Evolutionary conservation across 176 grass and related monocot genomes (phyloP), one percentile per base, ranked within the genome.

Genomic region (Carex littledalei): DNA sequence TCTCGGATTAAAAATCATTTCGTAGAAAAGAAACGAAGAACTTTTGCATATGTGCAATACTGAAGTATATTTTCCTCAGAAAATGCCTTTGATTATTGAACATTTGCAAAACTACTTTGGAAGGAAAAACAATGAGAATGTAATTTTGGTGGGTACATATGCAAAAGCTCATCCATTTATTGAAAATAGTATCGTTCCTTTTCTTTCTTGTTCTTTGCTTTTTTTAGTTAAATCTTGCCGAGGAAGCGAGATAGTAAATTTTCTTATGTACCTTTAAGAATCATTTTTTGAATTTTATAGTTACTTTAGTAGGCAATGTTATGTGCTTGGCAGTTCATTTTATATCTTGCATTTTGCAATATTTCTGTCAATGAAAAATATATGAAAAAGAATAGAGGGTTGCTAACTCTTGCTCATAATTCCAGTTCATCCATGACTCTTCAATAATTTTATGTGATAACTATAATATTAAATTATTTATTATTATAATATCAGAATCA

Each of bases 91-190:
- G 1, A 50, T 11, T 73, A 73, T 49, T 3, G 9, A 73, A 73
- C 18, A 45, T 72, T 21, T 72, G 3, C 20, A 68, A 18, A 68
- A 67, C 31, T 43, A 41, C 3, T 41, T 37, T 39, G 15, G 35
- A 43, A 70, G 15, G 15, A 3, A 41, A 70, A 8, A 37, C n/a
- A 16, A 41, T 43, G 67, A 70, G 47, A 76, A 53, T 32, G 12
- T 77, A 29, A 54, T 55, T 29, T 77, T 77, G 73, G 45, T 77
- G 73, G 72, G 73, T 77, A 53, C 49, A 77, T 56, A 78, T 78
- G 49, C 73, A 24, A 53, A 52, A 75, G 73, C 8, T 3, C 10
- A 50, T 73, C 14, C 47, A 29, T 78, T 52, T 32, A 78, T 22
- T 78, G 24, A 45, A 8, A 55, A 56, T 56, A 78, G 14, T 2